Percentiles rank a stretch among this genome's conserved stretches.
Evolutionary conservation across 495 filamentous ascomycete genomes (phyloP).

Genomic region (Astrocystis sublimbata): DNA sequence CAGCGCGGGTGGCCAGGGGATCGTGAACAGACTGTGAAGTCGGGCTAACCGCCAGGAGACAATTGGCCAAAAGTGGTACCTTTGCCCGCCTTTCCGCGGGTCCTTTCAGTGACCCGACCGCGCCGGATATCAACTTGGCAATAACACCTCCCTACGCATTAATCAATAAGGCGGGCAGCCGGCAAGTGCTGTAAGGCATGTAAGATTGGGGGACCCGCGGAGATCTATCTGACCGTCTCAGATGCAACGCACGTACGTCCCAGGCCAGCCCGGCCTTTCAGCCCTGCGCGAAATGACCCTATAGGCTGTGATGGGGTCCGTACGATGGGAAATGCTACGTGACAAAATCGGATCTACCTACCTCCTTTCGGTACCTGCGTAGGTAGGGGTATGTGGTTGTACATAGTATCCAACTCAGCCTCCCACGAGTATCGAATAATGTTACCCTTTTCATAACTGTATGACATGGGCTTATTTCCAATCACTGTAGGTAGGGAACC

Average conservation of each 20-base stretch:
- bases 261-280: background rate
- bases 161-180: too few relatives aligned
- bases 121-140: background rate
- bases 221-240: background rate
- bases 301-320: background rate
- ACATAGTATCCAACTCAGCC: background rate
- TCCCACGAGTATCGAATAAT: background rate
- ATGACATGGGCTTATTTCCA: background rate
- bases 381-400: too few relatives aligned
- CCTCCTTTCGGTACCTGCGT: too few relatives aligned
- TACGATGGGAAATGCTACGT: too few relatives aligned
- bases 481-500: too few relatives aligned
- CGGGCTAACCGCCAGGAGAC: too few relatives aligned
- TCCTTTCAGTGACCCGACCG: too few relatives aligned
- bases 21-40: too few relatives aligned
- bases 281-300: conserved; percentile 1
- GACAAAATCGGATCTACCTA: background rate
- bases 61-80: too few relatives aligned
- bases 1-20: too few relatives aligned
- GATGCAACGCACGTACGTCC: background rate
- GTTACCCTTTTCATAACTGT: conserved; percentile 1
- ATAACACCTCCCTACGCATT: background rate
- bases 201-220: background rate
- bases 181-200: background rate
- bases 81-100: too few relatives aligned